These are phyloP conservation scores for Terfezia claveryi DNA, from an alignment of 495 filamentous ascomycete genomes.

Conservation along the genomic window DNA sequence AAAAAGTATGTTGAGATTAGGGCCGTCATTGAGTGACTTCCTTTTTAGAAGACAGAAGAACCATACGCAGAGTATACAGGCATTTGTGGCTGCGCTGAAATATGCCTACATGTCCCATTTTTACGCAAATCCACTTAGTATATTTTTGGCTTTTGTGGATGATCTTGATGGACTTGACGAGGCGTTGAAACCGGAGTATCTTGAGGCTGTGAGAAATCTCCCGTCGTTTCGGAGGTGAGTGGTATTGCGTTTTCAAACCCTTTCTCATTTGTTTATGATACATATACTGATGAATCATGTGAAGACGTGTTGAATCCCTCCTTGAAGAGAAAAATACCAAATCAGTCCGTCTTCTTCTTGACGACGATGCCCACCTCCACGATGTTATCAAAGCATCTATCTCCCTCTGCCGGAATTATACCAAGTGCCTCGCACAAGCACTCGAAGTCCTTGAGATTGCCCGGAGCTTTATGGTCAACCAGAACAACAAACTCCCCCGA, in stretches of 20 bases:
- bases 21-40: constrained; percentile 36
- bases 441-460: constrained; percentile 26
- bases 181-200: constrained; percentile 33
- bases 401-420: constrained; percentile 21
- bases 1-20: constrained; percentile 39
- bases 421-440: constrained; percentile 27
- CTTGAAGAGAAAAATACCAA: constrained; percentile 24
- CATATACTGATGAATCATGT: neutral
- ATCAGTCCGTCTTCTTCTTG: constrained; percentile 27
- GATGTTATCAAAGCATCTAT: constrained; percentile 20
- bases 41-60: constrained; percentile 61
- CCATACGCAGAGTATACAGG: constrained; percentile 66
- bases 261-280: neutral
- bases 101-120: constrained; percentile 94
- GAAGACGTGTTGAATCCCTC: constrained; percentile 7
- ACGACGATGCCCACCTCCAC: constrained; percentile 29
- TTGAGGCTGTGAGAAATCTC: constrained; percentile 54
- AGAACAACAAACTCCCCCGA: constrained; percentile 20
- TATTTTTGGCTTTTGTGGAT: constrained; percentile 31
- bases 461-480: constrained; percentile 24
- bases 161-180: constrained; percentile 18
- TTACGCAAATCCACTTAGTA: constrained; percentile 70
- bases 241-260: neutral
- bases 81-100: constrained; percentile 62
- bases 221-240: constrained; percentile 51